Evolutionary conservation across 371 early-diverging fungal genomes (phyloP).

Genomic region (Mortierella sp.): DNA sequence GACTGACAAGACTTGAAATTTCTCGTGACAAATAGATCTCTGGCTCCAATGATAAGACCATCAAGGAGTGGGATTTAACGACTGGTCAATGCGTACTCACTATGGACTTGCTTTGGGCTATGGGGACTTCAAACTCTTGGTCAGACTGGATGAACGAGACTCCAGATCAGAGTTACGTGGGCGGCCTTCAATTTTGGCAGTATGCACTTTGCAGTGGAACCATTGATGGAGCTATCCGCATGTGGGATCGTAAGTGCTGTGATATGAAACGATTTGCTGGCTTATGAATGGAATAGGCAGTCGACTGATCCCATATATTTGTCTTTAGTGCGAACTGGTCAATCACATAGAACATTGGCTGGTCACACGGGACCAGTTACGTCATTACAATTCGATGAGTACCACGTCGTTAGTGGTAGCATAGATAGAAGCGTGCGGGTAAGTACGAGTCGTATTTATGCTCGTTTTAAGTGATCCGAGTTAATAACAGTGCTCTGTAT

Average conservation of each 20-base stretch:
- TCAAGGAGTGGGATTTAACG: slow-evolving; percentile 90
- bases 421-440: slow-evolving; percentile 83
- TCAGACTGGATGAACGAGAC: slow-evolving; percentile 44
- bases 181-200: slow-evolving; percentile 85
- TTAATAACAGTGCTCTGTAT: neutral
- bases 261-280: neutral
- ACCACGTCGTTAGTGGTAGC: slow-evolving; percentile 83
- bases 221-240: slow-evolving; percentile 85
- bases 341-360: slow-evolving; percentile 80
- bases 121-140: slow-evolving; percentile 52
- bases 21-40: slow-evolving; percentile 63
- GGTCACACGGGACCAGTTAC: slow-evolving; percentile 82
- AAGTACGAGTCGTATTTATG: slow-evolving; percentile 23
- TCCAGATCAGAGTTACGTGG: slow-evolving; percentile 64
- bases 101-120: slow-evolving; percentile 80
- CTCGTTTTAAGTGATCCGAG: neutral
- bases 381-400: slow-evolving; percentile 83
- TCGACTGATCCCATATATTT: neutral
- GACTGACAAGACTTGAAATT: neutral
- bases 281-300: neutral
- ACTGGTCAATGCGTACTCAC: slow-evolving; percentile 78
- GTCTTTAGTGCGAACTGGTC: slow-evolving; percentile 77
- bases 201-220: slow-evolving; percentile 90
- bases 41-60: slow-evolving; percentile 90
- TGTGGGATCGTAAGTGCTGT: slow-evolving; percentile 85